phyloP scores from a whole-genome alignment of 331 rosid species.

The Pyracantha coccinea region DNA sequence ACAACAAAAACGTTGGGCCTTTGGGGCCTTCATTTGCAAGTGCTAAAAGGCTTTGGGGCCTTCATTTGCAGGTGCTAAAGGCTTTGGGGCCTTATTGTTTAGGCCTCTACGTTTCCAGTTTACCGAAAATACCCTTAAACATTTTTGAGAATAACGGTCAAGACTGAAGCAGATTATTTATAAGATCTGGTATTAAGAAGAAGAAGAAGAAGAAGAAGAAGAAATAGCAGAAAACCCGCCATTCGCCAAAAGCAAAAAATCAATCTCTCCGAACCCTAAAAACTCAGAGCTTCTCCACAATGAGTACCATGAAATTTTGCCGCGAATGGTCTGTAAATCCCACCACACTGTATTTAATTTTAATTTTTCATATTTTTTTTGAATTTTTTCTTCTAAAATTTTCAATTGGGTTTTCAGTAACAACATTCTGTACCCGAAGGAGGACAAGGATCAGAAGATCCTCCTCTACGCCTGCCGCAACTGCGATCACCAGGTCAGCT shows the following conservation, averaged over 20 bases:
- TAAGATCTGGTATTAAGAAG: too few species aligned
- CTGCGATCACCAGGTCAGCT: slow-evolving; percentile 82
- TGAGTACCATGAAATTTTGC: slow-evolving; percentile 99
- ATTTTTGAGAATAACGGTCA: not conserved
- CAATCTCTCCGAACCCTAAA: not conserved
- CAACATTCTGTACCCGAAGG: slow-evolving; percentile 93
- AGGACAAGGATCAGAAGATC: slow-evolving; percentile 63
- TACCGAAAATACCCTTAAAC: not conserved
- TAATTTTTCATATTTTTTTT: too few species aligned
- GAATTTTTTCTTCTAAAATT: not conserved
- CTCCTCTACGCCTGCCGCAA: slow-evolving; percentile 96
- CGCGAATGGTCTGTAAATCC: slow-evolving; percentile 69
- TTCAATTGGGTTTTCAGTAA: slow-evolving; percentile 38
- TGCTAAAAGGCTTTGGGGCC: too few species aligned
- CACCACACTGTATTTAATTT: not conserved
- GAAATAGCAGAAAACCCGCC: not conserved
- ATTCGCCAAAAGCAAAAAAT: not conserved
- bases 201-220: not conserved
- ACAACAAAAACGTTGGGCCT: too few species aligned
- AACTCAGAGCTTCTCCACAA: slow-evolving; percentile 23
- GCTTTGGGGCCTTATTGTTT: too few species aligned
- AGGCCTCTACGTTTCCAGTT: not conserved
- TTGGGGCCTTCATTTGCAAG: too few species aligned
- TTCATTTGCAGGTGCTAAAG: too few species aligned
- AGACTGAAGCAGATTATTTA: not conserved